Conservation (phyloP, 1,139 yeast species). For the Lodderomyces jiufengensis region DNA sequence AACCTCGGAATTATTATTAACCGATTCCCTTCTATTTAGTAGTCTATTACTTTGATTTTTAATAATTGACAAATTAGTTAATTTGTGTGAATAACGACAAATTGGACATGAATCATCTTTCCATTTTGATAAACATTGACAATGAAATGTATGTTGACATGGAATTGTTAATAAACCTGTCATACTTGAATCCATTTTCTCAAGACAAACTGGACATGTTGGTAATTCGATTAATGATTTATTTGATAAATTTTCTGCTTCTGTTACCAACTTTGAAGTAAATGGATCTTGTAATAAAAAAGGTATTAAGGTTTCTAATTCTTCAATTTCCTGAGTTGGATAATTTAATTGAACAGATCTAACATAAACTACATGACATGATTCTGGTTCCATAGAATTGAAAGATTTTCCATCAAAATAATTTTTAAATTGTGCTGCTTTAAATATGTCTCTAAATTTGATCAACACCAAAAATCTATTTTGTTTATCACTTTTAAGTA, state of each 20-base stretch:
- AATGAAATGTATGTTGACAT: conserved; percentile 92
- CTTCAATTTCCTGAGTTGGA: conserved; percentile 14
- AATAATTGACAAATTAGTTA: conserved; percentile 21
- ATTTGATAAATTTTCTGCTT: conserved; percentile 2
- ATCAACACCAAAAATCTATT: conserved; percentile 74
- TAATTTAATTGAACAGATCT: conserved; percentile 45
- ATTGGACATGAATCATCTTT: conserved; percentile 90
- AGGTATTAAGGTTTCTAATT: conserved; percentile 46
- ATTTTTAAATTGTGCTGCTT: conserved; percentile 62
- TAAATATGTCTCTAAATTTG: conserved; percentile 57
- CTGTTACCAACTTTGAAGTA: conserved; percentile 24
- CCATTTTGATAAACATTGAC: conserved; percentile 87
- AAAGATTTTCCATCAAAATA: conserved; percentile 71
- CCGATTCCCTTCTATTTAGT: conserved; percentile 5
- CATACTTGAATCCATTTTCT: conserved; percentile 77
- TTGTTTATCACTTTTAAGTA: conserved; percentile 63
- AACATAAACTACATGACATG: conserved; percentile 73
- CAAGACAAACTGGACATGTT: conserved; percentile 91
- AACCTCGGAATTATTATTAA: too few species aligned
- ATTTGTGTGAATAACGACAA: conserved; percentile 68
- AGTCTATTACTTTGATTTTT: not conserved
- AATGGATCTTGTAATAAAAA: conserved; percentile 75
- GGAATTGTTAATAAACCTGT: conserved; percentile 86
- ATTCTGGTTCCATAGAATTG: conserved; percentile 86
- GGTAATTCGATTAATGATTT: conserved; percentile 60